Conservation (phyloP, 306 rosid genomes). For the Clitoria ternatea region DNA sequence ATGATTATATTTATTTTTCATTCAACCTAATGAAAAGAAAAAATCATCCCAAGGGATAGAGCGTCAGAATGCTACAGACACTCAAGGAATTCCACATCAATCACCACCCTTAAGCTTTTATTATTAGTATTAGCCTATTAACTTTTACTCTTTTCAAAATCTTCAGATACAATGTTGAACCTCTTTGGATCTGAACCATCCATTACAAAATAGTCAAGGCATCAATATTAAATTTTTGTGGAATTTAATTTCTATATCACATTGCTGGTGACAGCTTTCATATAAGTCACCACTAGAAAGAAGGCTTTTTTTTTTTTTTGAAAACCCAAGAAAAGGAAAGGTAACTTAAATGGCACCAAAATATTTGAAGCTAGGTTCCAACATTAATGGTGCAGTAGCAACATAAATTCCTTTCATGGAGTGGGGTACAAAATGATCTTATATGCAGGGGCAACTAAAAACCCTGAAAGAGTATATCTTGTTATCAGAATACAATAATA, state of each 20-base stretch:
- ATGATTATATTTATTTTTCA: background rate
- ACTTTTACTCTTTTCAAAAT: background rate
- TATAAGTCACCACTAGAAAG: background rate
- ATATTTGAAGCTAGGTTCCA: background rate
- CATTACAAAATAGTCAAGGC: background rate
- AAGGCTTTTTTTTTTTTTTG: background rate
- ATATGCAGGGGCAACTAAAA: background rate
- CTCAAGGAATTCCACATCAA: background rate
- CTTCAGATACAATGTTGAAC: background rate
- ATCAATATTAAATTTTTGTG: background rate
- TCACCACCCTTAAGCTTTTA: background rate
- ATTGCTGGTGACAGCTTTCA: background rate
- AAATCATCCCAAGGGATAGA: background rate
- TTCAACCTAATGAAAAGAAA: background rate
- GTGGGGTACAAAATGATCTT: background rate
- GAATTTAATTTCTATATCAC: background rate
- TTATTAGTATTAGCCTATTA: background rate
- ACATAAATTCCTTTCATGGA: background rate
- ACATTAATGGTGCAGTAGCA: background rate
- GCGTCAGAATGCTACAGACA: background rate
- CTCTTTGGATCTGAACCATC: background rate
- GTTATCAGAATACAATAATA: background rate
- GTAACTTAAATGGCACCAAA: background rate
- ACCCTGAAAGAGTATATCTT: background rate
- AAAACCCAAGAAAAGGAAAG: slow-evolving; percentile 11